phyloP scores from a whole-genome alignment of 208 protist genomes.

The Vickermania ingenoplastis region DNA sequence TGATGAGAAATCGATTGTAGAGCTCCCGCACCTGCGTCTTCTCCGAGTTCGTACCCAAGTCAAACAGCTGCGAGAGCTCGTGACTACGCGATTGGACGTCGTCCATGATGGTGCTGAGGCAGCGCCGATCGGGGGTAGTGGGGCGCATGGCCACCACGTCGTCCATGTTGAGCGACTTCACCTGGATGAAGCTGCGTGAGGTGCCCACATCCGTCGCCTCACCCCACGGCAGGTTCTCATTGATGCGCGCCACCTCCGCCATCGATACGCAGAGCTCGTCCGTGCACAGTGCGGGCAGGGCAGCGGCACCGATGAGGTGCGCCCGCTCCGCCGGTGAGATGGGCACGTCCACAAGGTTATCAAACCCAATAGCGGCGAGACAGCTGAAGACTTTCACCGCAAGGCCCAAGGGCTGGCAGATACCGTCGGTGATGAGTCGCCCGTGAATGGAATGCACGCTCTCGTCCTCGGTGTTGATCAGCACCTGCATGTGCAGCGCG shows the following conservation, averaged over 20 bases:
- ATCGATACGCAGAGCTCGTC: conserved; percentile 74
- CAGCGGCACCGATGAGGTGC: conserved; percentile 43
- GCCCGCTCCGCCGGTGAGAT: conserved; percentile 49
- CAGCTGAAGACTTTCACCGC: conserved; percentile 59
- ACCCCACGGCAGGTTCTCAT: not conserved
- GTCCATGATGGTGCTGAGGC: conserved; percentile 17
- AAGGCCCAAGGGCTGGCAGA: conserved; percentile 32
- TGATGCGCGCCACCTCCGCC: conserved; percentile 33
- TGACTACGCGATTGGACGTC: conserved; percentile 23
- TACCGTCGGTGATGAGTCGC: not conserved
- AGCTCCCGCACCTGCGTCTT: conserved; percentile 24
- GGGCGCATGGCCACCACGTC: conserved; percentile 16
- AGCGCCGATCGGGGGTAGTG: conserved; percentile 35
- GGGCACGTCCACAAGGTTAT: conserved; percentile 11
- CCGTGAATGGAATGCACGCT: not conserved
- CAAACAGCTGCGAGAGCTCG: conserved; percentile 36
- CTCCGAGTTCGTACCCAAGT: conserved; percentile 23
- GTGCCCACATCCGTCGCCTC: not conserved
- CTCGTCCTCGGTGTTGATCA: conserved; percentile 9
- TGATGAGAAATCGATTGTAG: conserved; percentile 44
- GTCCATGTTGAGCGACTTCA: not conserved
- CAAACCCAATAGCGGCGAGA: conserved; percentile 29
- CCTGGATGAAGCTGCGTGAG: not conserved
- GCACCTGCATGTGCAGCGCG: conserved; percentile 11
- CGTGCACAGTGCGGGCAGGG: conserved; percentile 54